phyloP scores from a whole-genome alignment of 106 monocot species.

The Phalaenopsis aphrodite region DNA sequence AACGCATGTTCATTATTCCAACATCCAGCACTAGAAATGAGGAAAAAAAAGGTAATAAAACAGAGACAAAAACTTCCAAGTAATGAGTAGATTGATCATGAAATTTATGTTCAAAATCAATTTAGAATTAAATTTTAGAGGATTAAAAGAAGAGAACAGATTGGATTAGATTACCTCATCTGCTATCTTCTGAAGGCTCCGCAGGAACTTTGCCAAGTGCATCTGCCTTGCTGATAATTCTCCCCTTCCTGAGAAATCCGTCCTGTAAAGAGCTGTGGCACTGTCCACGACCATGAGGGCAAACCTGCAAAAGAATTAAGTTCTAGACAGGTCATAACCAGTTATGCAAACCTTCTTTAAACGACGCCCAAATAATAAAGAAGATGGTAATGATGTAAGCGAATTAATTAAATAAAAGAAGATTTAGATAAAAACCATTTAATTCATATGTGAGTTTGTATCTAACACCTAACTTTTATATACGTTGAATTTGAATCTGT shows the following conservation, averaged over 20 bases:
- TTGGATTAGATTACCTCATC: slow-evolving; percentile 37
- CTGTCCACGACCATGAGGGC: slow-evolving; percentile 78
- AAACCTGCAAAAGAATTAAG: slow-evolving; percentile 32
- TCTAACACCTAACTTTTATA: too few relatives aligned
- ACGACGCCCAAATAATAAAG: not conserved
- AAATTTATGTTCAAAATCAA: not conserved
- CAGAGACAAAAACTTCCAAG: not conserved
- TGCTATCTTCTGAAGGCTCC: slow-evolving; percentile 57
- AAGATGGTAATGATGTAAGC: not conserved
- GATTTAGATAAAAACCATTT: too few relatives aligned
- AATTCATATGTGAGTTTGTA: too few relatives aligned
- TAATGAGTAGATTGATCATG: not conserved
- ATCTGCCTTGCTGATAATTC: slow-evolving; percentile 76
- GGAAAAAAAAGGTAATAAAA: not conserved
- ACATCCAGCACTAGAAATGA: not conserved
- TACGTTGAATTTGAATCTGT: too few relatives aligned
- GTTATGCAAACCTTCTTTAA: not conserved
- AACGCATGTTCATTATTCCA: not conserved
- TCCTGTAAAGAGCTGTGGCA: slow-evolving; percentile 65
- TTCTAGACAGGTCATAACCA: not conserved
- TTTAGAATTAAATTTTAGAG: not conserved
- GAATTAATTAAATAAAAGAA: too few relatives aligned
- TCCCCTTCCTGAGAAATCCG: slow-evolving; percentile 77
- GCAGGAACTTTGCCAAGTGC: slow-evolving; percentile 63
- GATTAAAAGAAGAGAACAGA: not conserved